Conservation (phyloP, 78 protist genomes). For the Dictyostelium firmibasis region DNA sequence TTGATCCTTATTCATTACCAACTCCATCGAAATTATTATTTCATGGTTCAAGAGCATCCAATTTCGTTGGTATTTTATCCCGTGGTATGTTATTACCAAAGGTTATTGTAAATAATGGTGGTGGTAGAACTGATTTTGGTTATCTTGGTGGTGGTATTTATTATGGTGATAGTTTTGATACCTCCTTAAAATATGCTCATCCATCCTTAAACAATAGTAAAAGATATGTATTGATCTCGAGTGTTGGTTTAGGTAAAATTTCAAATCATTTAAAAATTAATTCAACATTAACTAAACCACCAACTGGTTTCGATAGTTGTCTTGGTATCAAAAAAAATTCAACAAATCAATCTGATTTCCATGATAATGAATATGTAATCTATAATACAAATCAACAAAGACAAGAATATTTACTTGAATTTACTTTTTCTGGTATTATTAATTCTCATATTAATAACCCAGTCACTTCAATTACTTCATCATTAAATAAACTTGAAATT, state of each 20-base stretch:
- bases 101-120: conserved; percentile 48
- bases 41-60: conserved; percentile 75
- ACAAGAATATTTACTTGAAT: conserved; percentile 73
- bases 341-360: conserved; percentile 39
- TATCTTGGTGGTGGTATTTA: conserved; percentile 85
- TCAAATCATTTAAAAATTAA: neutral
- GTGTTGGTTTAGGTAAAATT: conserved; percentile 59
- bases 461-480: neutral
- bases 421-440: neutral
- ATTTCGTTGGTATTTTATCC: conserved; percentile 78
- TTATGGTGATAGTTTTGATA: conserved; percentile 49
- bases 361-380: conserved; percentile 73
- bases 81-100: conserved; percentile 84
- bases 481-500: neutral
- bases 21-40: conserved; percentile 25
- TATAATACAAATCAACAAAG: conserved; percentile 56
- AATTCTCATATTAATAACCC: neutral
- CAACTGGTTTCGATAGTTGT: conserved; percentile 67
- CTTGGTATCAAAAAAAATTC: conserved; percentile 24
- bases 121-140: conserved; percentile 75
- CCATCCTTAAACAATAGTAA: neutral
- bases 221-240: conserved; percentile 10
- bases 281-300: conserved; percentile 50
- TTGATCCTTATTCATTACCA: neutral
- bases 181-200: conserved; percentile 42